Conservation (phyloP, 106 monocot genomes). For the Acorus gramineus region DNA sequence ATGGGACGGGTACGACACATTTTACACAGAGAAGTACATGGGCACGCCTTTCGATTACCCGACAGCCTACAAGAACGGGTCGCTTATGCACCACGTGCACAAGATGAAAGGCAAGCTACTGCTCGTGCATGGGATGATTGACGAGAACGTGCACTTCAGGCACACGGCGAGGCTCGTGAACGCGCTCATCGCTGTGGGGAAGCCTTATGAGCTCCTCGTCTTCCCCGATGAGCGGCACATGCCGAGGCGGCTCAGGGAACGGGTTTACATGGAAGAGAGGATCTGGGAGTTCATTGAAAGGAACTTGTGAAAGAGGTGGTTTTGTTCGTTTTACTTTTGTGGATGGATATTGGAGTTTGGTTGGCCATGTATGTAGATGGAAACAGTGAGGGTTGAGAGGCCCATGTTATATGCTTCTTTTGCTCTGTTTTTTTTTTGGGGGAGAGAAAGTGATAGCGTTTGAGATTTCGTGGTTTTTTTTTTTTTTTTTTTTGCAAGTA, state of each 20-base stretch:
- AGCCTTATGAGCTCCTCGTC: slow-evolving; percentile 73
- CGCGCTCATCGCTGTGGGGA: slow-evolving; percentile 59
- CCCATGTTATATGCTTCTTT: too few species aligned
- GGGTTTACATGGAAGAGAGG: slow-evolving; percentile 93
- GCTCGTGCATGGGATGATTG: slow-evolving; percentile 87
- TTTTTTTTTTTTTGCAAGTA: too few species aligned
- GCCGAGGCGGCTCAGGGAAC: slow-evolving; percentile 67
- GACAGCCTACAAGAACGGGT: slow-evolving; percentile 40
- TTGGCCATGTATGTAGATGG: too few species aligned
- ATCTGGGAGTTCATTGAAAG: slow-evolving; percentile 88
- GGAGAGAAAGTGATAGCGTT: too few species aligned
- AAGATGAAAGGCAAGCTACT: slow-evolving; percentile 65
- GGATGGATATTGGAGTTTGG: too few species aligned
- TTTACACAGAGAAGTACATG: slow-evolving; percentile 95
- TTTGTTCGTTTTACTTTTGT: too few species aligned
- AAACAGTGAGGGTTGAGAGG: too few species aligned
- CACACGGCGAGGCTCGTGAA: slow-evolving; percentile 86
- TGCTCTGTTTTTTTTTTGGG: too few species aligned
- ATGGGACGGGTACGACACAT: slow-evolving; percentile 96
- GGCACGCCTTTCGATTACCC: slow-evolving; percentile 58
- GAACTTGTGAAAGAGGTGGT: slow-evolving; percentile 38
- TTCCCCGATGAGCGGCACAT: slow-evolving; percentile 96
- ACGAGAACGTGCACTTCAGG: slow-evolving; percentile 95
- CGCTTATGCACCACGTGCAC: slow-evolving; percentile 69
- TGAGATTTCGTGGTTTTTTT: too few species aligned